These are phyloP conservation scores for Austroboletus eburneus DNA, from an alignment of 768 basidiomycete species.

Conservation along the genomic window DNA sequence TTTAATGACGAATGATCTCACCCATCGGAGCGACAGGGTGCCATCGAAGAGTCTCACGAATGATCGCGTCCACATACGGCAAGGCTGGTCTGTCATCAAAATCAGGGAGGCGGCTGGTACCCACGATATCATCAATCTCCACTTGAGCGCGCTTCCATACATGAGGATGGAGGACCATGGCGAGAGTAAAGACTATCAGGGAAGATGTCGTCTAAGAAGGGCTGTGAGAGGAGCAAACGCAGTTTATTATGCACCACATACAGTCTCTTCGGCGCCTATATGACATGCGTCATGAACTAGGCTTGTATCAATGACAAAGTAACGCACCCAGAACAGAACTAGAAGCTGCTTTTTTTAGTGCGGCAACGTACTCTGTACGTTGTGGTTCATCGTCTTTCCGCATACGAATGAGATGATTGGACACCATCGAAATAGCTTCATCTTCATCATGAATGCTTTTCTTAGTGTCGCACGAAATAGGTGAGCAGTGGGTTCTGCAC, in stretches of 20 bases:
- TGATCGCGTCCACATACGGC: not conserved
- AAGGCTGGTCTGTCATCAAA: not conserved
- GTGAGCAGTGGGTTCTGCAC: not conserved
- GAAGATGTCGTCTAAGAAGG: not conserved
- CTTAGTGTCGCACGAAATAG: not conserved
- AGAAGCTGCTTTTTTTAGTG: not conserved
- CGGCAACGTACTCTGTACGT: not conserved
- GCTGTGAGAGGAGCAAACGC: not conserved
- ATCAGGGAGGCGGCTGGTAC: not conserved
- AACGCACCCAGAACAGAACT: not conserved
- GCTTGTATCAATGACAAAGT: too few relatives aligned
- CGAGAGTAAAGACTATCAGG: not conserved
- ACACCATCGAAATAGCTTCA: not conserved
- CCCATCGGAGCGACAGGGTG: not conserved
- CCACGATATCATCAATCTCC: not conserved
- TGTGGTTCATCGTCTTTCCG: not conserved
- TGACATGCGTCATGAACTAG: too few relatives aligned
- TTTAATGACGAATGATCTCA: too few relatives aligned
- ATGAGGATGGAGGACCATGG: conserved; percentile 1
- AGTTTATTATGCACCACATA: not conserved
- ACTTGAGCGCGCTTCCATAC: not conserved
- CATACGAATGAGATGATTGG: not conserved
- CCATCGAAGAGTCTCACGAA: not conserved
- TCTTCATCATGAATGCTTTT: not conserved
- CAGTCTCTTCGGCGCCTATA: not conserved